phyloP scores from a whole-genome alignment of 805 yeast genomes.

The Nakazawaea wyomingensis region DNA sequence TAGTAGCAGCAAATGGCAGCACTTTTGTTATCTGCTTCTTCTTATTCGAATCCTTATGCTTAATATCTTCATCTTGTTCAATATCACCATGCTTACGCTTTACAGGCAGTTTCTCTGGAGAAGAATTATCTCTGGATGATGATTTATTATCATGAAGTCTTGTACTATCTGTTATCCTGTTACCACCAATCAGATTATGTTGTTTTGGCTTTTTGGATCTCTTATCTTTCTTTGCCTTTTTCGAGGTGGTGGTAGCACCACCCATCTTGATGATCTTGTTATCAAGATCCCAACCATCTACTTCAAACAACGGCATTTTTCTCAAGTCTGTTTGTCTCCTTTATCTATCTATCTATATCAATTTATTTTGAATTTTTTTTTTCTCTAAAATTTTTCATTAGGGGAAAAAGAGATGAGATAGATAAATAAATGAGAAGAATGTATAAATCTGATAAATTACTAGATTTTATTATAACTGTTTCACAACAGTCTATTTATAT shows the following conservation, averaged over 20 bases:
- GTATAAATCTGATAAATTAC: no score
- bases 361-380: background rate
- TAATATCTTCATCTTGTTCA: background rate
- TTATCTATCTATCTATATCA: background rate
- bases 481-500: no score
- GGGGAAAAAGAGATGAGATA: no score
- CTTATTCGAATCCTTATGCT: background rate
- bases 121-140: no score
- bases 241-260: constrained; percentile 19
- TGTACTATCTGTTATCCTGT: background rate
- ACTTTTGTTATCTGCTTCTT: background rate
- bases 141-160: no score
- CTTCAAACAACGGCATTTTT: constrained; percentile 67
- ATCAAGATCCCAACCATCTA: constrained; percentile 77
- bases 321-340: no score
- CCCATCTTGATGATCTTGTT: constrained; percentile 46
- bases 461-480: no score
- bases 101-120: constrained; percentile 12
- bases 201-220: constrained; percentile 24
- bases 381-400: background rate
- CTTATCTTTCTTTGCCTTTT: constrained; percentile 22
- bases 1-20: no score
- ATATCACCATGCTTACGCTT: constrained; percentile 11
- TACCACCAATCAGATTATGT: no score
- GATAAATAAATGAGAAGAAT: no score